These are phyloP conservation scores for Suzukiozyma palmioleophila DNA, from an alignment of 1,139 yeast genomes.

Conservation along the genomic window DNA sequence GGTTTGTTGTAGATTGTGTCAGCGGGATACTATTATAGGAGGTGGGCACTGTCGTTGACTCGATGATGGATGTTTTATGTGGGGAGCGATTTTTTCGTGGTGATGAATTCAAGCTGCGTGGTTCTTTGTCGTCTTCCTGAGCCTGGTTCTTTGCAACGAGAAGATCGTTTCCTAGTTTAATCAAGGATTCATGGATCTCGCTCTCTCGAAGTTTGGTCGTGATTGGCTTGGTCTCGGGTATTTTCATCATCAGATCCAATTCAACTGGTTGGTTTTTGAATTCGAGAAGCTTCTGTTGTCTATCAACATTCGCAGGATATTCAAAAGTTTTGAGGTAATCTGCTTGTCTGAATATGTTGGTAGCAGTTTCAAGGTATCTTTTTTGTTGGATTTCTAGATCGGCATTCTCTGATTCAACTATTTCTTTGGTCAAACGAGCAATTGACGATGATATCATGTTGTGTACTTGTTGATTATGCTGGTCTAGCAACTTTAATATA, in stretches of 20 bases:
- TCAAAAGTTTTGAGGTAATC: neutral
- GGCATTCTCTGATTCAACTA: slow-evolving; percentile 1
- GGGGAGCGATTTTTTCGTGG: no score
- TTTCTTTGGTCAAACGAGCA: neutral
- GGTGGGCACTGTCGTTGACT: no score
- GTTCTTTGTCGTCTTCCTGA: no score
- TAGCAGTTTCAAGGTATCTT: neutral
- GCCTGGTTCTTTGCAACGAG: neutral
- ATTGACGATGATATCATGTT: slow-evolving; percentile 1
- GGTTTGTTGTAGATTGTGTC: no score
- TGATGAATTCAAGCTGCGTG: no score
- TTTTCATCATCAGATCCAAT: neutral
- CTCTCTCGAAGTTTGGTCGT: slow-evolving; percentile 1
- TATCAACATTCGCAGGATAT: neutral
- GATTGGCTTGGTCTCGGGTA: slow-evolving; percentile 1
- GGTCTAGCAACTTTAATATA: neutral
- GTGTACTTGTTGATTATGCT: neutral
- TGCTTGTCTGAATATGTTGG: neutral
- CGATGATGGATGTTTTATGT: no score
- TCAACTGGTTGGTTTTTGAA: neutral
- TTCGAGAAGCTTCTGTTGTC: neutral
- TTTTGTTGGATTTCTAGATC: neutral
- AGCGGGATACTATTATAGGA: no score
- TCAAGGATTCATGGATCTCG: slow-evolving; percentile 2
- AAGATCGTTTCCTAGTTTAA: slow-evolving; percentile 1